Evolutionary conservation across 164 flowering plant species (phyloP).

Genomic region (Nelumbo lutea): DNA sequence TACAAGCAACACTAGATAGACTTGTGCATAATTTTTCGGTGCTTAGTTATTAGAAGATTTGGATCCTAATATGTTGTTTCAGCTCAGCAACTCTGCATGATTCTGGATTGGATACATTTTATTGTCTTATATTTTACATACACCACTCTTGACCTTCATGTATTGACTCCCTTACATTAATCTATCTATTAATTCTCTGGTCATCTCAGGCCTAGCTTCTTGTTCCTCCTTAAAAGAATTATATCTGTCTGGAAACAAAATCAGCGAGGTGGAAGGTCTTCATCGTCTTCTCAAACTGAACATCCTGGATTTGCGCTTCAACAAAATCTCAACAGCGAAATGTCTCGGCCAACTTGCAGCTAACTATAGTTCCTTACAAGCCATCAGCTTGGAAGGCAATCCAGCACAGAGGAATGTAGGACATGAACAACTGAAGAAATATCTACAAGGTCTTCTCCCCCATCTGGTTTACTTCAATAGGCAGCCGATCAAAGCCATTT

Average conservation of each 20-base stretch:
- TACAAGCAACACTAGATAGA: too few relatives aligned
- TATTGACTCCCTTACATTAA: neutral
- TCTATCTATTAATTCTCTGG: neutral
- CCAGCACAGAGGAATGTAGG: conserved; percentile 95
- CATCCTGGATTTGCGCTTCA: conserved; percentile 80
- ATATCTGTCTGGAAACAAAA: conserved; percentile 89
- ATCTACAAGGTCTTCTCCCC: conserved; percentile 72
- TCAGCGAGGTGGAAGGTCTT: conserved; percentile 95
- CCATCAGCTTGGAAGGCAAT: conserved; percentile 90
- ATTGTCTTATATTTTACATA: too few relatives aligned
- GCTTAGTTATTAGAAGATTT: neutral
- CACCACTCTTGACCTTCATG: too few relatives aligned
- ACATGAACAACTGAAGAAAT: conserved; percentile 82
- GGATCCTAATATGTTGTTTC: too few relatives aligned
- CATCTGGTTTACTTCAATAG: conserved; percentile 70
- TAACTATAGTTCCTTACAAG: conserved; percentile 80
- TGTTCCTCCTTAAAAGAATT: conserved; percentile 88
- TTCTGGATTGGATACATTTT: too few relatives aligned
- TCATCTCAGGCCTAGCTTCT: conserved; percentile 64
- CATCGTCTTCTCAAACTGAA: conserved; percentile 84
- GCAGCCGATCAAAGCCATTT: conserved; percentile 51
- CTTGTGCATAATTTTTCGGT: too few relatives aligned
- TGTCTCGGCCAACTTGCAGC: conserved; percentile 94
- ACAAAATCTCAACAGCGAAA: conserved; percentile 87
- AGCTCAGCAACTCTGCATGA: too few relatives aligned